Evolutionary conservation across 371 early-diverging fungal genomes (phyloP).

Genomic region (Rhizopus sp.): DNA sequence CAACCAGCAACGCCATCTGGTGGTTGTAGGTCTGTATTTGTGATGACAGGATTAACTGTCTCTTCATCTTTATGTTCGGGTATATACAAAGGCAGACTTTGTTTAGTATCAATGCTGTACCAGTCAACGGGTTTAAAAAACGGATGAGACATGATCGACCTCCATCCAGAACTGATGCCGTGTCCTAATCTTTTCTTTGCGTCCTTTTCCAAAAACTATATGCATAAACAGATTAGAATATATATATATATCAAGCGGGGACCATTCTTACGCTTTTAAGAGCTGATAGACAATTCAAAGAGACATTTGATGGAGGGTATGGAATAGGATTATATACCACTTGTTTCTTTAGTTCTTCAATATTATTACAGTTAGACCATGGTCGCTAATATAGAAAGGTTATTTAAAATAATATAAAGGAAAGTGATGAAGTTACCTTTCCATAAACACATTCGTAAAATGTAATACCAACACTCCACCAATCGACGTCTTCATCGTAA

Average conservation of each 20-base stretch:
- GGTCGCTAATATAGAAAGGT: slow-evolving; percentile 36
- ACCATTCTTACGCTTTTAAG: slow-evolving; percentile 44
- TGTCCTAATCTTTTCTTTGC: slow-evolving; percentile 45
- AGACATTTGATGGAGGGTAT: slow-evolving; percentile 44
- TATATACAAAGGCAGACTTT: slow-evolving; percentile 48
- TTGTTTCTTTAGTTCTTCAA: slow-evolving; percentile 48
- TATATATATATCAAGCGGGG: neutral
- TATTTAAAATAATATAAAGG: slow-evolving; percentile 3
- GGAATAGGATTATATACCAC: slow-evolving; percentile 40
- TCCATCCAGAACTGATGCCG: slow-evolving; percentile 34
- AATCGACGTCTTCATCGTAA: slow-evolving; percentile 72
- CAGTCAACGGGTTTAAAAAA: slow-evolving; percentile 44
- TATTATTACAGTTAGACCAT: slow-evolving; percentile 44
- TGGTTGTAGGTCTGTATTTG: neutral
- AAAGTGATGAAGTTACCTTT: slow-evolving; percentile 23
- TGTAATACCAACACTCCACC: slow-evolving; percentile 87
- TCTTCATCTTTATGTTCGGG: slow-evolving; percentile 13
- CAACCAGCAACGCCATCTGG: slow-evolving; percentile 21
- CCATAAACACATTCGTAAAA: slow-evolving; percentile 69
- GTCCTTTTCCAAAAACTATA: slow-evolving; percentile 39
- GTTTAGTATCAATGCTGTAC: slow-evolving; percentile 37
- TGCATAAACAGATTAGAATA: slow-evolving; percentile 3
- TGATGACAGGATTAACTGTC: neutral
- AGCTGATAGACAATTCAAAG: slow-evolving; percentile 54
- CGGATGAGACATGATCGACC: slow-evolving; percentile 35